Evolutionary conservation across 2,329 filamentous ascomycete genomes (phyloP).

Genomic region (Venturia pyrina): DNA sequence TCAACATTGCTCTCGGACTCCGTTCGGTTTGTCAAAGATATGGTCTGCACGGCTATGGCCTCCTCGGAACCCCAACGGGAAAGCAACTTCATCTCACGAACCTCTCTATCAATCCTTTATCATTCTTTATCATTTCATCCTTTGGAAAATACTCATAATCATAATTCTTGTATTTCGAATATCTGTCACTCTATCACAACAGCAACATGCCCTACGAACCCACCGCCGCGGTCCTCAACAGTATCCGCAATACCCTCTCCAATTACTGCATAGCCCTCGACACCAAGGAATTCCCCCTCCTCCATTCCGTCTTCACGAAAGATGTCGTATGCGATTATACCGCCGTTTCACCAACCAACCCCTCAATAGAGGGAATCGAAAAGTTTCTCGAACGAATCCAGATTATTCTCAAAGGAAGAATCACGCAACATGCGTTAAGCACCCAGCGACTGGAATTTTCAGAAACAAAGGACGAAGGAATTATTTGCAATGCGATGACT

Average conservation of each 20-base stretch:
- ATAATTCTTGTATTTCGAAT: background rate
- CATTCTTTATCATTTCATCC: background rate
- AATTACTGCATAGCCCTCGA: conserved; percentile 36
- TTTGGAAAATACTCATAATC: background rate
- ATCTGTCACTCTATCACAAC: no score
- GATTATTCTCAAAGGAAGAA: conserved; percentile 3
- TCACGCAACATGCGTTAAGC: conserved; percentile 8
- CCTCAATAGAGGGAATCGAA: background rate
- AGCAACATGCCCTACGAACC: background rate
- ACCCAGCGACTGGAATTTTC: conserved; percentile 4
- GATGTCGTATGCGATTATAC: conserved; percentile 33
- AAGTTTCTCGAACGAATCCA: conserved; percentile 3
- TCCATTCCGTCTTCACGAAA: conserved; percentile 29
- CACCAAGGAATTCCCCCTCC: conserved; percentile 29
- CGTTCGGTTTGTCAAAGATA: background rate
- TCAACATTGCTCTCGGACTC: background rate
- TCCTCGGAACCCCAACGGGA: background rate
- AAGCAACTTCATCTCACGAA: background rate
- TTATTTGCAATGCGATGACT: conserved; percentile 5
- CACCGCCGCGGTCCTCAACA: conserved; percentile 15
- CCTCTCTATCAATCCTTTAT: background rate
- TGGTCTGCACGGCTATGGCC: background rate
- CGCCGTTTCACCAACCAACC: conserved; percentile 14
- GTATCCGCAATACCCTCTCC: conserved; percentile 33
- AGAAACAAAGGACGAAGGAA: background rate